Evolutionary conservation across 2,329 filamentous ascomycete genomes (phyloP).

Genomic region (Exserohilum turcica): DNA sequence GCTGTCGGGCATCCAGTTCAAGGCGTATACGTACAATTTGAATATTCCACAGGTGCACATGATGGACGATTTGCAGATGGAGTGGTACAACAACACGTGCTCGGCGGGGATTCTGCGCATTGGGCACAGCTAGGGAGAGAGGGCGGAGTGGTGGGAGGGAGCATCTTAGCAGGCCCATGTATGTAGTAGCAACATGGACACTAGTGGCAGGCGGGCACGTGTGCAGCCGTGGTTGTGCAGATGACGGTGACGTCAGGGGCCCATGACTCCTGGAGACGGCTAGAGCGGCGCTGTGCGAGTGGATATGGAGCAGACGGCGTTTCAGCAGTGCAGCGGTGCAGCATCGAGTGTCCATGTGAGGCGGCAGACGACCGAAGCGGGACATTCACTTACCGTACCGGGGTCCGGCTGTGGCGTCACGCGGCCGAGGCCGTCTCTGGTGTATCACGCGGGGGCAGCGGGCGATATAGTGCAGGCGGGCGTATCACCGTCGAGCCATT

Average conservation of each 20-base stretch:
- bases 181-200: constrained; percentile 5
- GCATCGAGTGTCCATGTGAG: constrained; percentile 16
- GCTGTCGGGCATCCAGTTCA: constrained; percentile 56
- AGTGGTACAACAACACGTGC: constrained; percentile 58
- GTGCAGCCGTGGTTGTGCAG: constrained; percentile 14
- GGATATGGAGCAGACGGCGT: too few relatives aligned
- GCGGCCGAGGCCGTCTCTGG: constrained; percentile 14
- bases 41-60: constrained; percentile 51
- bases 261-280: constrained; percentile 19
- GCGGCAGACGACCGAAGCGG: not conserved
- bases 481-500: constrained; percentile 8
- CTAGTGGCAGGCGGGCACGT: not conserved
- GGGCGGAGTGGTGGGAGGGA: constrained; percentile 5
- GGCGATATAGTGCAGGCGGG: constrained; percentile 7
- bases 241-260: constrained; percentile 15
- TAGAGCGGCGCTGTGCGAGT: too few relatives aligned
- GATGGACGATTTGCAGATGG: constrained; percentile 56
- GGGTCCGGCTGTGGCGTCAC: constrained; percentile 17
- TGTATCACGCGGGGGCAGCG: constrained; percentile 20
- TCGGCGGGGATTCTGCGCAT: constrained; percentile 50
- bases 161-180: constrained; percentile 10
- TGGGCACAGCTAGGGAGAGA: constrained; percentile 37
- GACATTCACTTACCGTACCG: too few relatives aligned
- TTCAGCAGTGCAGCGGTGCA: constrained; percentile 4
- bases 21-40: constrained; percentile 51